These are phyloP conservation scores for Polytolypa hystricis DNA, from an alignment of 2,329 filamentous ascomycete genomes.

Conservation along the genomic window DNA sequence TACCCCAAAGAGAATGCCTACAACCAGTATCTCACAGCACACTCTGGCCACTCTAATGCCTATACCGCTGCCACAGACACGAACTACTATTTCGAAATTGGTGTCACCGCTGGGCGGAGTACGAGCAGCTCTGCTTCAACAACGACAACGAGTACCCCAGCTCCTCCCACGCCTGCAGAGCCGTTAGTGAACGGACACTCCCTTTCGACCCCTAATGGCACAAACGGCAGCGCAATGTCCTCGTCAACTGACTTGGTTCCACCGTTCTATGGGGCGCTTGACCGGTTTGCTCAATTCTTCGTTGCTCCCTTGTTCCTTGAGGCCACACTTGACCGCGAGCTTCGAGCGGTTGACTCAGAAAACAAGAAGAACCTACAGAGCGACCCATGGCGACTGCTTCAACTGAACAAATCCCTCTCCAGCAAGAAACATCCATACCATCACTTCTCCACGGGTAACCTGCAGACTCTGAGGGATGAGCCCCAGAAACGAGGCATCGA, in stretches of 20 bases:
- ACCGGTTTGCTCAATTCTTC: conserved; percentile 91
- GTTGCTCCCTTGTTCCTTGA: conserved; percentile 76
- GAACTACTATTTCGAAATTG: conserved; percentile 96
- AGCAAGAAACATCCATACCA: conserved; percentile 81
- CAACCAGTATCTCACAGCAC: conserved; percentile 77
- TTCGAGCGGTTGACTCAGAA: conserved; percentile 84
- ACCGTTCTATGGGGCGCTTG: conserved; percentile 70
- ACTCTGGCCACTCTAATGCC: conserved; percentile 88
- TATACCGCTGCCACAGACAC: conserved; percentile 90
- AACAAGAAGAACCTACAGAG: conserved; percentile 96
- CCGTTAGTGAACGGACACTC: conserved; percentile 11
- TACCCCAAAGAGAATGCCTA: conserved; percentile 95
- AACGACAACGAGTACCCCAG: conserved; percentile 4
- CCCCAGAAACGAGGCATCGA: conserved; percentile 71
- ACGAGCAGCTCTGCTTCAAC: conserved; percentile 6
- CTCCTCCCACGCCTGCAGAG: conserved; percentile 5
- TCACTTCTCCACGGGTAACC: conserved; percentile 84
- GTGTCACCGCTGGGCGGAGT: conserved; percentile 52
- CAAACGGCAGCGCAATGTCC: conserved; percentile 14
- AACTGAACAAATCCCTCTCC: conserved; percentile 78
- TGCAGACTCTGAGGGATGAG: conserved; percentile 71
- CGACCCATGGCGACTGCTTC: conserved; percentile 76
- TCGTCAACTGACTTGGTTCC: conserved; percentile 26
- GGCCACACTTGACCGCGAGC: conserved; percentile 73
- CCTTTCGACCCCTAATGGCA: conserved; percentile 5